Conservation (phyloP, 495 filamentous ascomycete genomes). For the Immersiella caudata region DNA sequence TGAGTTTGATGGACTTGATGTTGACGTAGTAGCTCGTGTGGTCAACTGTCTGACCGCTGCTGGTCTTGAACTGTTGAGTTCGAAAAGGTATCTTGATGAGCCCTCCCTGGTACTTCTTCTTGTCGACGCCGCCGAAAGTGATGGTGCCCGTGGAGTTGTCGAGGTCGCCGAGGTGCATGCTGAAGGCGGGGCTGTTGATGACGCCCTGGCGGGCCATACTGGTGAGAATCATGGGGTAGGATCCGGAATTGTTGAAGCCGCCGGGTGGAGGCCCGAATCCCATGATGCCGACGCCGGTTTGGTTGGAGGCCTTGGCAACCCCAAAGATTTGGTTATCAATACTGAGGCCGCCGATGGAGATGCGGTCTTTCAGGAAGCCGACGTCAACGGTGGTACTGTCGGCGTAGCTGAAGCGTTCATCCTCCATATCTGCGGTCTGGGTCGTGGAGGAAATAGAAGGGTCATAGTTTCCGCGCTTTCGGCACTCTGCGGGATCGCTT, state of each 20-base stretch:
- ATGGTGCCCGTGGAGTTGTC: slow-evolving; percentile 63
- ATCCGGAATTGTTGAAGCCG: slow-evolving; percentile 38
- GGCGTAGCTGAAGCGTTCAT: slow-evolving; percentile 33
- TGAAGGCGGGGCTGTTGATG: slow-evolving; percentile 71
- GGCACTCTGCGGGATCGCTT: slow-evolving; percentile 30
- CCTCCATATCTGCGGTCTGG: background rate
- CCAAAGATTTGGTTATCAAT: slow-evolving; percentile 42
- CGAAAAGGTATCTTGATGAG: slow-evolving; percentile 45
- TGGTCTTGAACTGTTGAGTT: background rate
- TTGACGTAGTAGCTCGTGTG: slow-evolving; percentile 7
- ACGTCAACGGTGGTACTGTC: slow-evolving; percentile 16
- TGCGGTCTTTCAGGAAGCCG: slow-evolving; percentile 35
- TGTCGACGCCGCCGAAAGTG: slow-evolving; percentile 78
- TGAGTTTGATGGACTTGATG: slow-evolving; percentile 4
- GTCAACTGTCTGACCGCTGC: background rate
- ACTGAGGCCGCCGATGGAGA: slow-evolving; percentile 23
- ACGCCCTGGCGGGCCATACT: slow-evolving; percentile 58
- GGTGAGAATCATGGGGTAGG: slow-evolving; percentile 66
- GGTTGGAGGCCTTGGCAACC: slow-evolving; percentile 34
- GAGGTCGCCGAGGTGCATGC: slow-evolving; percentile 57
- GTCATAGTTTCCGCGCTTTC: slow-evolving; percentile 32
- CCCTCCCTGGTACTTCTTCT: slow-evolving; percentile 65
- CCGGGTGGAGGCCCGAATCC: slow-evolving; percentile 63
- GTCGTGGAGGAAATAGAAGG: slow-evolving; percentile 31
- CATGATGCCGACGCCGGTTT: slow-evolving; percentile 62